These are phyloP conservation scores for Pisolithus thermaeus DNA, from an alignment of 1,284 basidiomycete genomes.

Conservation along the genomic window DNA sequence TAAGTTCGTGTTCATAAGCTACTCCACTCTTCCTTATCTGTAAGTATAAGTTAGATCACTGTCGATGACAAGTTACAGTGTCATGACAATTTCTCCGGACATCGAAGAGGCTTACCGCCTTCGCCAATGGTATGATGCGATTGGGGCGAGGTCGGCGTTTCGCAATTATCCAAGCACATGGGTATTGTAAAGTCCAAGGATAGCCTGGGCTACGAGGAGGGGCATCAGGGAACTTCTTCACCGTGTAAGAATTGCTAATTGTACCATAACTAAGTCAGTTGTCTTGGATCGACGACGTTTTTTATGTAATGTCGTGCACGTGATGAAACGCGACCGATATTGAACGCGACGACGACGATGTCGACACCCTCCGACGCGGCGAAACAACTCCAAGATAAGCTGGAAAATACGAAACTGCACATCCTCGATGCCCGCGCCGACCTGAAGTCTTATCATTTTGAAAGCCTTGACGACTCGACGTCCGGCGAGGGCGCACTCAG, in stretches of 20 bases:
- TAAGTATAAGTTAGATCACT: slow-evolving; percentile 60
- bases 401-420: slow-evolving; percentile 22
- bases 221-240: too few relatives aligned
- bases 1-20: slow-evolving; percentile 18
- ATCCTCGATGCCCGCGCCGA: slow-evolving; percentile 19
- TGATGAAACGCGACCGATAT: neutral
- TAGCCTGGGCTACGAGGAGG: too few relatives aligned
- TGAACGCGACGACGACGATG: slow-evolving; percentile 10
- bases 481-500: slow-evolving; percentile 22
- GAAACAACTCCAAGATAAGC: slow-evolving; percentile 20
- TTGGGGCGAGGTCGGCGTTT: slow-evolving; percentile 61
- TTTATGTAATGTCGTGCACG: neutral
- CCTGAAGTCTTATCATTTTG: slow-evolving; percentile 25
- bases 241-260: too few relatives aligned
- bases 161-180: slow-evolving; percentile 54
- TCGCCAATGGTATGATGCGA: slow-evolving; percentile 87
- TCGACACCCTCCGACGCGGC: slow-evolving; percentile 16
- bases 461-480: slow-evolving; percentile 22
- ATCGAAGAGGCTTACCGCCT: slow-evolving; percentile 81
- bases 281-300: too few relatives aligned
- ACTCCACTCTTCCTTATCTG: slow-evolving; percentile 1
- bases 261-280: too few relatives aligned
- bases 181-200: too few relatives aligned
- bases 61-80: slow-evolving; percentile 62
- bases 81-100: slow-evolving; percentile 85